Percentiles rank a stretch among this genome's conserved stretches.
phyloP scores from a whole-genome alignment of 192 early-diverging fungal species.

The Coemansia sp. region DNA sequence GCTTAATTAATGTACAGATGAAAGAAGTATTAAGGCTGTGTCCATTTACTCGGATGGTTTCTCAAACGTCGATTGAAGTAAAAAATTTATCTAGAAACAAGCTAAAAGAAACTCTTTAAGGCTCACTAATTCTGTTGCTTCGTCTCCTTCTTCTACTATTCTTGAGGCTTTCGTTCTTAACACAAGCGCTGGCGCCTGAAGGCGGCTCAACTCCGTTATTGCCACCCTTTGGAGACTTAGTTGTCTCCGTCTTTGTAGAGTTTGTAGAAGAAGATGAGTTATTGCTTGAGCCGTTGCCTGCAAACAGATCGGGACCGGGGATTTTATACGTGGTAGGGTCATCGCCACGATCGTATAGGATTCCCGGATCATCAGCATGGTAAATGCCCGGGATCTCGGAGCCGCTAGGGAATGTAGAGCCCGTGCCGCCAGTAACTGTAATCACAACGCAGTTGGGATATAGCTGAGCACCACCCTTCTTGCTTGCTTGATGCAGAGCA shows the following conservation, averaged over 20 bases:
- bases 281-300: neutral
- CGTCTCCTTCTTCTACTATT: no score
- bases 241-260: no score
- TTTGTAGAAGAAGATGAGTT: neutral
- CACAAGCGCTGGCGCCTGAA: neutral
- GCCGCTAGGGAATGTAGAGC: neutral
- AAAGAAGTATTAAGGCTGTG: no score
- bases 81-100: no score
- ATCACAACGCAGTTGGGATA: conserved; percentile 30
- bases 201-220: no score
- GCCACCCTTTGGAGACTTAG: no score
- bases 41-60: no score
- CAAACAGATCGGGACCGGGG: conserved; percentile 17
- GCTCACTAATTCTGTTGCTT: no score
- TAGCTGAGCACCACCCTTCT: conserved; percentile 14
- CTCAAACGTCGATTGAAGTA: no score
- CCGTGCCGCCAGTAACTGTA: conserved; percentile 6
- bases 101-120: no score
- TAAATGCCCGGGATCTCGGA: conserved; percentile 25
- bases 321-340: conserved; percentile 10
- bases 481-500: conserved; percentile 18
- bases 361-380: conserved; percentile 11
- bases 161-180: no score
- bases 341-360: conserved; percentile 6
- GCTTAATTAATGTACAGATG: no score